Base-by-base conservation (phyloP, 192 early-diverging fungal species). In the Backusella tarrabulga region DNA sequence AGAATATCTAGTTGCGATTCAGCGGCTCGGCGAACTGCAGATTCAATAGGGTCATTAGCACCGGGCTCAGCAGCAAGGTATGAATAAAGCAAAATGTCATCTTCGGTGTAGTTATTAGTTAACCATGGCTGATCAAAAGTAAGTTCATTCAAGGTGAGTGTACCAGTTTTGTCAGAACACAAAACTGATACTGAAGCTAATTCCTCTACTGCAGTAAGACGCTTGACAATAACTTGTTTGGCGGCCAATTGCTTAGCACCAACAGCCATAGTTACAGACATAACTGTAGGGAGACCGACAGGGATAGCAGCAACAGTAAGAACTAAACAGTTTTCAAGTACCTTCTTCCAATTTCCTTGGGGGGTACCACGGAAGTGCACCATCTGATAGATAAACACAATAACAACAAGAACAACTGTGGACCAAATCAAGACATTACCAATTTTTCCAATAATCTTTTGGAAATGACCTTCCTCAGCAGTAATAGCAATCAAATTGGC, bases 181-280 rank as follows among this genome's bases (percentile, higher is more conserved):
- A 93, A 86, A 29, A 95, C 92, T 5, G 94, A 94, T 3, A 97
- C 95, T 9, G 96, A 97, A 3, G 97, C 97, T 80, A 98, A 88
- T 82, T 97, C 94, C 85, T 98, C 96, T 38, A 98, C 95, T 19
- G 96, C 95, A 11, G 96, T 95, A 46, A 98, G 87, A 73, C 95
- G 95, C 88, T 98, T 97, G 75, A 96, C 94, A 83, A 98, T 98
- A 77, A 97, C 97, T 87, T 97, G 87, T 83, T 97, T 96, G 38
- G 90, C 89, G 23, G 97, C 95, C 34, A 98, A 87, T 85, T 97
- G 92, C 77, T 91, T 91, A 52, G 96, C 94, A 76, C 97, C 97
- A 72, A 98, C 92, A n/a, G 97, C 97, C 96, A 98, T 97, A 29
- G 97, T 98, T 15, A 97, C 96, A 15, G 94, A 95, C 92, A 98